Evolutionary conservation across 192 early-diverging fungal species (phyloP).

Genomic region (Linnemannia exigua): DNA sequence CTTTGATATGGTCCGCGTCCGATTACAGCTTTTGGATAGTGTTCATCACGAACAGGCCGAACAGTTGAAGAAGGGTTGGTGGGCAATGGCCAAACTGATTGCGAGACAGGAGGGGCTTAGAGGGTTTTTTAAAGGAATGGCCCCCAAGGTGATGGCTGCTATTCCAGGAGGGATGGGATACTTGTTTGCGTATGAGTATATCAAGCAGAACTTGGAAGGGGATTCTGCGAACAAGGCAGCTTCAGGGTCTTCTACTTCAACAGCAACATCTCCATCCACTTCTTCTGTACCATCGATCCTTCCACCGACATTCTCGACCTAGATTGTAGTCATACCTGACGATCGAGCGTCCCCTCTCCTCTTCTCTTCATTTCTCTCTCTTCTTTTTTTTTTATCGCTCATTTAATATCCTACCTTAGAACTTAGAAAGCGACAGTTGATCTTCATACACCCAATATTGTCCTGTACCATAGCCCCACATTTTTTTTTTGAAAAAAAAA

Average conservation of each 20-base stretch:
- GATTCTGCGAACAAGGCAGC: constrained; percentile 10
- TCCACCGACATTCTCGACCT: constrained; percentile 34
- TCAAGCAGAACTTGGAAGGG: constrained; percentile 44
- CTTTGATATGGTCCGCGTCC: constrained; percentile 55
- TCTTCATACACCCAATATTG: background rate
- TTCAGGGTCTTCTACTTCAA: background rate
- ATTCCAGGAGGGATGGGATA: constrained; percentile 50
- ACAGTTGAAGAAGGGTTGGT: constrained; percentile 52
- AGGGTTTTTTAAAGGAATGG: constrained; percentile 86
- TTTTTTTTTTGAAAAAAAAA: no score
- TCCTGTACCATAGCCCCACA: background rate
- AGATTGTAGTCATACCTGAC: background rate
- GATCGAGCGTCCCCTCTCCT: background rate
- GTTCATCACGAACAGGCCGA: constrained; percentile 36
- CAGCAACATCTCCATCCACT: background rate
- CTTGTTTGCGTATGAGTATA: constrained; percentile 53
- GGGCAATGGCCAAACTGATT: constrained; percentile 61
- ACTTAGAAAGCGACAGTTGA: background rate
- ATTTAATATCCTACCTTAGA: constrained; percentile 6
- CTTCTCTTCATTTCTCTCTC: background rate
- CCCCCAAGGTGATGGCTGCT: constrained; percentile 68
- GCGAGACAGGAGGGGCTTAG: constrained; percentile 78
- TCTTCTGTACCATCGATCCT: constrained; percentile 33
- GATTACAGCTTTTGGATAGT: constrained; percentile 46
- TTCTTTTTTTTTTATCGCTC: background rate